Percentiles rank a stretch among this genome's conserved stretches.
Evolutionary conservation across 129 eudicot species (phyloP).

Genomic region (Apium graveolens): DNA sequence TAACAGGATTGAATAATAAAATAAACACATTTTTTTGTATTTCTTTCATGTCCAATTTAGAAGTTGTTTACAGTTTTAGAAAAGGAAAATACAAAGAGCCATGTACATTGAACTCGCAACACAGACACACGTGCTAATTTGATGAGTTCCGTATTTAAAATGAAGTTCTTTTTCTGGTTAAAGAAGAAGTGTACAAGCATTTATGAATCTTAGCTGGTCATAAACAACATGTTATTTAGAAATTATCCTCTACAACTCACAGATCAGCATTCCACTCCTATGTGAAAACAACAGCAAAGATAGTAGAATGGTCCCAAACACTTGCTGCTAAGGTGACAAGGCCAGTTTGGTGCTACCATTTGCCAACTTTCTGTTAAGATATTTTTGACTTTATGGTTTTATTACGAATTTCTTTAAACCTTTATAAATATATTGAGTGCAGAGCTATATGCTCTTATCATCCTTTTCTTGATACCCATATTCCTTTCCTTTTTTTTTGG

Average conservation of each 20-base stretch:
- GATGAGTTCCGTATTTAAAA: background rate
- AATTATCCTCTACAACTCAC: background rate
- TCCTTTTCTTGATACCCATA: background rate
- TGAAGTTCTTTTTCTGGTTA: background rate
- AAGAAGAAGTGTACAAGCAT: background rate
- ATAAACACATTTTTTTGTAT: slow-evolving; percentile 6
- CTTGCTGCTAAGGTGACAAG: background rate
- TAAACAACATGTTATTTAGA: background rate
- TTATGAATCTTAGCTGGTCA: background rate
- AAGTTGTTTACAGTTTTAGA: background rate
- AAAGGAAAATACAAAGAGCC: background rate
- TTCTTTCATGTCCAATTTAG: background rate
- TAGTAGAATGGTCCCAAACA: slow-evolving; percentile 10
- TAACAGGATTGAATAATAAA: background rate
- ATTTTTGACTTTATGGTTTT: background rate
- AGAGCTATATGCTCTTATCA: too few species aligned
- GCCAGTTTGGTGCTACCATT: background rate
- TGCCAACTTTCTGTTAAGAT: background rate
- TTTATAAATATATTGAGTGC: too few species aligned
- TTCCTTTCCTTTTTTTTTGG: too few species aligned
- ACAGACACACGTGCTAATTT: slow-evolving; percentile 1
- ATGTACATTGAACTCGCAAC: slow-evolving; percentile 9
- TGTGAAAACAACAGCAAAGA: background rate
- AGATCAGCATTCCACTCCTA: background rate
- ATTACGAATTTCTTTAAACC: background rate